These are phyloP conservation scores for Neocucurbitaria cava DNA, from an alignment of 2,329 filamentous ascomycete species.

Conservation along the genomic window DNA sequence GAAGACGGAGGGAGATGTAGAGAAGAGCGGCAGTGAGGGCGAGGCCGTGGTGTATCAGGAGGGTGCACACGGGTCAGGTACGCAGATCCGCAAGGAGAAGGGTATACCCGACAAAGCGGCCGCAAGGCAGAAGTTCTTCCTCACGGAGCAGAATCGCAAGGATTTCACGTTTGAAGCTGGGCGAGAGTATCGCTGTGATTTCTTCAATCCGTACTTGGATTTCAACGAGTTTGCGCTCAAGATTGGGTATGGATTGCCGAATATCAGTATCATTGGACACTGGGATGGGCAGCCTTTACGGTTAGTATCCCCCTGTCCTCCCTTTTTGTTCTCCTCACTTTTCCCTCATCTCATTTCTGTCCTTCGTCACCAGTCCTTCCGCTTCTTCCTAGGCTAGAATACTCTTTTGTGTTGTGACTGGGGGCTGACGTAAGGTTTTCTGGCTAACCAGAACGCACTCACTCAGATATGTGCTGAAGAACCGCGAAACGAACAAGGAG, in stretches of 20 bases:
- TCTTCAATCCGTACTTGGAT: constrained; percentile 92
- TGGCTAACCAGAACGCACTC: constrained; percentile 71
- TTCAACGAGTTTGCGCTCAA: constrained; percentile 78
- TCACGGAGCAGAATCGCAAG: constrained; percentile 62
- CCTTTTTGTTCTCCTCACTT: not conserved
- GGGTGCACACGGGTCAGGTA: constrained; percentile 56
- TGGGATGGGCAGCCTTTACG: constrained; percentile 80
- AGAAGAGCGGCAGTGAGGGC: constrained; percentile 59
- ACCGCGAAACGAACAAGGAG: constrained; percentile 73
- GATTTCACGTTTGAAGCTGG: constrained; percentile 68
- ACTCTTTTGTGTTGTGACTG: constrained; percentile 31
- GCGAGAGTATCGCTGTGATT: constrained; percentile 70
- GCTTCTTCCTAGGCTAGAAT: too few relatives aligned
- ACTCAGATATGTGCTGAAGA: constrained; percentile 90
- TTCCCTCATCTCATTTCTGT: not conserved
- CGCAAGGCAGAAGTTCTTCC: constrained; percentile 66
- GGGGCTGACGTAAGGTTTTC: constrained; percentile 14
- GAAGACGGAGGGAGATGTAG: constrained; percentile 57
- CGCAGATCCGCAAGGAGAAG: constrained; percentile 48
- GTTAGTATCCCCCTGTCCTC: constrained; percentile 53
- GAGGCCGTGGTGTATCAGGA: constrained; percentile 64
- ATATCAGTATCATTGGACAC: constrained; percentile 77
- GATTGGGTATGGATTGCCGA: constrained; percentile 63
- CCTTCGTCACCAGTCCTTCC: too few relatives aligned
- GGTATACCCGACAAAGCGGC: constrained; percentile 50